Evolutionary conservation across 768 basidiomycete species (phyloP).

Genomic region (Chalciporus chontae): DNA sequence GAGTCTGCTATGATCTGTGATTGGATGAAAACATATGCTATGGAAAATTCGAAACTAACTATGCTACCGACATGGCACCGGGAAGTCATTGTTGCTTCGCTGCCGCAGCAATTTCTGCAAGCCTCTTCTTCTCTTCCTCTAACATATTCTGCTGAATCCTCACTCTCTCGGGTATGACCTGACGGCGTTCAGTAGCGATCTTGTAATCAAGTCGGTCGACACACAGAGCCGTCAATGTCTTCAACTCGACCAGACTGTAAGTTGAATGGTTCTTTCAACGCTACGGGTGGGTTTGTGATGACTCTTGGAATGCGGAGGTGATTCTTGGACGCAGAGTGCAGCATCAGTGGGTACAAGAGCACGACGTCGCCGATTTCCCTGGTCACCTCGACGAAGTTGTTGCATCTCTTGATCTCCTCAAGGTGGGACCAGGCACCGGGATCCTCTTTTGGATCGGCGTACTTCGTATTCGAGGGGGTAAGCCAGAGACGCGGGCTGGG

Average conservation of each 20-base stretch:
- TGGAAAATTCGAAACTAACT: no score
- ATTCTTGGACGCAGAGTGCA: constrained; percentile 63
- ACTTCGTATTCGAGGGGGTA: constrained; percentile 6
- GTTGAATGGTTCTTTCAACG: constrained; percentile 51
- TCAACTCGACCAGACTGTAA: constrained; percentile 20
- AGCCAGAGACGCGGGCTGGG: background rate
- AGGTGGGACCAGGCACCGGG: constrained; percentile 3
- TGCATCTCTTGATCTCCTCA: constrained; percentile 2
- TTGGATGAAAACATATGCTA: background rate
- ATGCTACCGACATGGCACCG: background rate
- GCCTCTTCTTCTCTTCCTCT: constrained; percentile 4
- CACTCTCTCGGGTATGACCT: constrained; percentile 3
- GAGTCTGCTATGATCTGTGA: no score
- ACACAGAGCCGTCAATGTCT: constrained; percentile 1
- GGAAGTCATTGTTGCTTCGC: background rate
- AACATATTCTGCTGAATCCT: constrained; percentile 5
- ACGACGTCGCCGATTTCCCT: constrained; percentile 8
- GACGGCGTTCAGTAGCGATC: constrained; percentile 3
- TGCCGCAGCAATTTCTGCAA: background rate
- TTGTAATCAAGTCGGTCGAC: constrained; percentile 7
- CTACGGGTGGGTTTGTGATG: constrained; percentile 65
- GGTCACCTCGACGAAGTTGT: background rate
- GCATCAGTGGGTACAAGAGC: constrained; percentile 55
- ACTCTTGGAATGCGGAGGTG: constrained; percentile 51
- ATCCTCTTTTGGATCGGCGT: constrained; percentile 1